Percentiles rank a stretch among this genome's conserved stretches.
These are phyloP conservation scores for Boeremia exigua DNA, from an alignment of 2,329 filamentous ascomycete species.

Conservation along the genomic window DNA sequence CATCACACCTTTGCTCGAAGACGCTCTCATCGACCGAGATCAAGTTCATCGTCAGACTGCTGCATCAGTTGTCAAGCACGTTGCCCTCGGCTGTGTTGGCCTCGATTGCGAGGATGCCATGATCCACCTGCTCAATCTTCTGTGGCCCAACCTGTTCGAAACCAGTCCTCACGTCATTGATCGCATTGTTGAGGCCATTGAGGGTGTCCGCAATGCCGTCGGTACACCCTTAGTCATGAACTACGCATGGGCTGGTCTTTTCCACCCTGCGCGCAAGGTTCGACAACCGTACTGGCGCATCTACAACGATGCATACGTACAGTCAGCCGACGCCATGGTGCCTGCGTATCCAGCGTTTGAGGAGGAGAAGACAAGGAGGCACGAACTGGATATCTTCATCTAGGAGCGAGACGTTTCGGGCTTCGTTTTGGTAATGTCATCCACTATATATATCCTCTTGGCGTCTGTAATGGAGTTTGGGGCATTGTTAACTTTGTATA, in stretches of 20 bases:
- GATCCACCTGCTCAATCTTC: constrained; percentile 93
- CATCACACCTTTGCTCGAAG: constrained; percentile 92
- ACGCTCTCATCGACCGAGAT: constrained; percentile 95
- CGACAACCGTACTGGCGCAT: constrained; percentile 93
- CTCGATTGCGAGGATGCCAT: constrained; percentile 98
- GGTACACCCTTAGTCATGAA: constrained; percentile 94
- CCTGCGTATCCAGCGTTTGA: constrained; percentile 92
- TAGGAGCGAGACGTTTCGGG: constrained; percentile 46
- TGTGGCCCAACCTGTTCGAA: constrained; percentile 97
- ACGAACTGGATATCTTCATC: constrained; percentile 83
- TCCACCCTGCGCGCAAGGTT: constrained; percentile 96
- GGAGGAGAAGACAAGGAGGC: constrained; percentile 77
- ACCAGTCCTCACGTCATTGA: constrained; percentile 98
- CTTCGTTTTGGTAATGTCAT: constrained; percentile 6
- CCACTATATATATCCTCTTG: constrained; percentile 1
- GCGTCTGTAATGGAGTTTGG: constrained; percentile 11
- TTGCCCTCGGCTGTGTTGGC: constrained; percentile 95
- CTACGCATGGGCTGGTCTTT: constrained; percentile 96
- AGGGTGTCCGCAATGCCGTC: constrained; percentile 91
- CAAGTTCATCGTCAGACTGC: constrained; percentile 98
- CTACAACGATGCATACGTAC: constrained; percentile 97
- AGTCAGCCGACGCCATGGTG: constrained; percentile 91
- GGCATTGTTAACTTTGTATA: constrained; percentile 20
- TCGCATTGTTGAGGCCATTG: constrained; percentile 95
- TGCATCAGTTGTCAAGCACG: constrained; percentile 95